A percentile compares a stretch with the other conserved stretches of the same genome.
Conservation (phyloP, 192 early-diverging fungal species). For the Coemansia guatemalensis region DNA sequence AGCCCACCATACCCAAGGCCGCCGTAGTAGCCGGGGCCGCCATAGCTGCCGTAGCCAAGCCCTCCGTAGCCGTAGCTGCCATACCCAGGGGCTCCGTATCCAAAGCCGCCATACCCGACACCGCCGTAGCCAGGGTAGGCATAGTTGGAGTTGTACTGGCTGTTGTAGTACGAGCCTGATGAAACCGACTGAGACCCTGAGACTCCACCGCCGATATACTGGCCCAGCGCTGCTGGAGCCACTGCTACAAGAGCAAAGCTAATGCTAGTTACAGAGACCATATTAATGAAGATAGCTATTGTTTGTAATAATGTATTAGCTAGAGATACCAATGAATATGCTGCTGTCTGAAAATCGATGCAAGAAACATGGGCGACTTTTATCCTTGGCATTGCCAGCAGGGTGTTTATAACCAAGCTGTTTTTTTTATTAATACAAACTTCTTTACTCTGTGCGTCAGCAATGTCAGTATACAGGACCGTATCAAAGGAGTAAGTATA, state of each 20-base stretch:
- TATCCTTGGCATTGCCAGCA: conserved; percentile 2
- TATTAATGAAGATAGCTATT: conserved; percentile 6
- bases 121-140: conserved; percentile 27
- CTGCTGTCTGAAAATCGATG: no score
- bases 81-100: conserved; percentile 18
- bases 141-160: conserved; percentile 18
- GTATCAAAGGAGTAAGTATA: neutral
- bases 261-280: conserved; percentile 38
- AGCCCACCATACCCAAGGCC: conserved; percentile 16
- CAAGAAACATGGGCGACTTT: neutral
- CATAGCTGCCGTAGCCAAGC: conserved; percentile 18
- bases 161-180: conserved; percentile 52
- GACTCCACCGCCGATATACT: conserved; percentile 25
- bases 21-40: conserved; percentile 21
- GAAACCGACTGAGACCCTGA: conserved; percentile 37
- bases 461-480: neutral
- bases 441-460: no score
- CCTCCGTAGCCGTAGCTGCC: conserved; percentile 19
- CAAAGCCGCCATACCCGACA: conserved; percentile 15
- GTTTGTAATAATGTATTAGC: neutral
- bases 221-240: conserved; percentile 22
- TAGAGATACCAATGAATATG: no score
- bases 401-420: no score
- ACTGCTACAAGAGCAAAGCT: conserved; percentile 17
- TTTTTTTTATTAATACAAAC: no score